Evolutionary conservation across 179 eudicot species (phyloP).

Genomic region (Beta corolliflora): DNA sequence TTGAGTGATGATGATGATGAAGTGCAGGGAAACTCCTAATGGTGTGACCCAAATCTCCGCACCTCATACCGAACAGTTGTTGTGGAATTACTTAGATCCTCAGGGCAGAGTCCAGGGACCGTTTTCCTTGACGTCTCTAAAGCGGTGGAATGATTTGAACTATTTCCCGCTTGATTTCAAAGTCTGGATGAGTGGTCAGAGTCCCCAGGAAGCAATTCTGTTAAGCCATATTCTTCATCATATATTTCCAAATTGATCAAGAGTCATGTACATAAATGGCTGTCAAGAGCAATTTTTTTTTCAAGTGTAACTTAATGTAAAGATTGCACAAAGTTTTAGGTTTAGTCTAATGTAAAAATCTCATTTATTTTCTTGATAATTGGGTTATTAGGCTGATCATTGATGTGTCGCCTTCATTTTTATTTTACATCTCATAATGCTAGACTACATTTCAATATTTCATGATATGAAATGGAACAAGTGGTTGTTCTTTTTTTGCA

Average conservation of each 20-base stretch:
- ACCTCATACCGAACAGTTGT: slow-evolving; percentile 21
- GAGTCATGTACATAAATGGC: slow-evolving; percentile 17
- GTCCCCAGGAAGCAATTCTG: slow-evolving; percentile 36
- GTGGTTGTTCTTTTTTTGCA: not conserved
- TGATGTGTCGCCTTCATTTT: not conserved
- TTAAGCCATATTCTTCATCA: slow-evolving; percentile 37
- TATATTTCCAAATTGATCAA: slow-evolving; percentile 28
- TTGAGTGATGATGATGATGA: slow-evolving; percentile 55
- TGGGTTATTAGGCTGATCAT: not conserved
- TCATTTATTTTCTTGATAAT: not conserved
- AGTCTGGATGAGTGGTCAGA: slow-evolving; percentile 52
- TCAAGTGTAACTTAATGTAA: slow-evolving; percentile 22
- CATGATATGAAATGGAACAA: not conserved
- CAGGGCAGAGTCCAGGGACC: slow-evolving; percentile 51
- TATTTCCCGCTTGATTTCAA: slow-evolving; percentile 47
- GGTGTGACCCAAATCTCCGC: slow-evolving; percentile 1
- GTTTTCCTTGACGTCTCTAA: slow-evolving; percentile 38
- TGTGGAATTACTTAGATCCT: slow-evolving; percentile 63
- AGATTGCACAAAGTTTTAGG: slow-evolving; percentile 20
- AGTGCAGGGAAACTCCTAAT: slow-evolving; percentile 22
- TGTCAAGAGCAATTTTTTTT: slow-evolving; percentile 13
- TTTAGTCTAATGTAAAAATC: slow-evolving; percentile 11
- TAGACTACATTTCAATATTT: not conserved
- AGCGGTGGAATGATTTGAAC: slow-evolving; percentile 43
- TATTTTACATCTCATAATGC: not conserved